Evolutionary conservation across 352 stramenopile species (phyloP).

Genomic region (Hyaloperonospora brassicae): DNA sequence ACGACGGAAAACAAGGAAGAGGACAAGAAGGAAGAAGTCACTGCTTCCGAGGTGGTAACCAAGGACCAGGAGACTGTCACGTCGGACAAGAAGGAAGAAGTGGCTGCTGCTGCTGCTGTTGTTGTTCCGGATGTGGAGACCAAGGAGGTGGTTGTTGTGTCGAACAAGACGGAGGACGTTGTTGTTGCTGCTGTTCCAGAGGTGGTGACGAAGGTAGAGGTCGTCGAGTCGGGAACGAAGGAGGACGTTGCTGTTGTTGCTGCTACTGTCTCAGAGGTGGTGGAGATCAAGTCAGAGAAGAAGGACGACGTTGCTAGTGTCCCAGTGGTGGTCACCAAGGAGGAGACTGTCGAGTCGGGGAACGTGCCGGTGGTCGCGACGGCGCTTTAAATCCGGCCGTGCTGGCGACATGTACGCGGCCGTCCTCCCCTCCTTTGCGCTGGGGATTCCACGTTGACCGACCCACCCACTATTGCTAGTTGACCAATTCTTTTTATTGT

Average conservation of each 20-base stretch:
- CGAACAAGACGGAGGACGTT: not conserved
- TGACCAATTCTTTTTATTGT: conserved; percentile 17
- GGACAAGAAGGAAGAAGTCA: conserved; percentile 1
- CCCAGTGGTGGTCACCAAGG: too few species aligned
- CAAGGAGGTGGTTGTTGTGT: conserved; percentile 7
- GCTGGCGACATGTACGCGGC: too few species aligned
- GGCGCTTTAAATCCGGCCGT: conserved; percentile 9
- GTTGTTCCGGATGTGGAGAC: not conserved
- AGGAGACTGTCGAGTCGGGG: too few species aligned
- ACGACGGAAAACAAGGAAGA: not conserved
- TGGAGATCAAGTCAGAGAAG: conserved; percentile 5
- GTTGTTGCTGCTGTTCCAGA: not conserved
- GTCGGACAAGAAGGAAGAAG: conserved; percentile 17
- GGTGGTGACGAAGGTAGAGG: conserved; percentile 4
- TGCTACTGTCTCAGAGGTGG: too few species aligned
- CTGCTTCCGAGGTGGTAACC: not conserved
- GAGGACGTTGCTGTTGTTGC: conserved; percentile 2
- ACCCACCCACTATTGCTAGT: not conserved
- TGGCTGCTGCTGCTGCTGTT: not conserved
- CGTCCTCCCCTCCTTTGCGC: not conserved
- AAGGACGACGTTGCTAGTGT: conserved; percentile 14
- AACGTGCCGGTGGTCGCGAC: conserved; percentile 8
- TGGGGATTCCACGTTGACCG: conserved; percentile 18
- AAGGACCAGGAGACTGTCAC: conserved; percentile 22
- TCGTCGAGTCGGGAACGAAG: conserved; percentile 6